phyloP scores from a whole-genome alignment of 176 grass and related monocot species.

The Hordeum vulgare region MorexV3_pseudomolecules_assembly NC_058521.1:14169948-14170447 shows the following conservation, averaged over 20 bases:
- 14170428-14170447: not conserved
- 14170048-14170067: not conserved
- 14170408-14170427: not conserved
- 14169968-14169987: not conserved
- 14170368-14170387: not conserved
- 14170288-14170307: not conserved
- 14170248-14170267: slow-evolving; percentile 8
- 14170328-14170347: not conserved
- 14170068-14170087: not conserved
- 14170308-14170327: not conserved
- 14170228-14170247: not conserved
- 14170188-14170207: not conserved
- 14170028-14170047: not conserved
- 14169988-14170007: not conserved
- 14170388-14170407: not conserved
- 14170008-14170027: not conserved
- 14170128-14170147: not conserved
- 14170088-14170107: not conserved
- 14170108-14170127: not conserved
- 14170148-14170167: not conserved
- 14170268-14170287: not conserved
- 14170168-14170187: not conserved
- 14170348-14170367: not conserved
- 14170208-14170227: not conserved
- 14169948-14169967: not conserved